These are phyloP conservation scores for Termitomyces heimii DNA, from an alignment of 768 basidiomycete genomes.

Conservation along the genomic window DNA sequence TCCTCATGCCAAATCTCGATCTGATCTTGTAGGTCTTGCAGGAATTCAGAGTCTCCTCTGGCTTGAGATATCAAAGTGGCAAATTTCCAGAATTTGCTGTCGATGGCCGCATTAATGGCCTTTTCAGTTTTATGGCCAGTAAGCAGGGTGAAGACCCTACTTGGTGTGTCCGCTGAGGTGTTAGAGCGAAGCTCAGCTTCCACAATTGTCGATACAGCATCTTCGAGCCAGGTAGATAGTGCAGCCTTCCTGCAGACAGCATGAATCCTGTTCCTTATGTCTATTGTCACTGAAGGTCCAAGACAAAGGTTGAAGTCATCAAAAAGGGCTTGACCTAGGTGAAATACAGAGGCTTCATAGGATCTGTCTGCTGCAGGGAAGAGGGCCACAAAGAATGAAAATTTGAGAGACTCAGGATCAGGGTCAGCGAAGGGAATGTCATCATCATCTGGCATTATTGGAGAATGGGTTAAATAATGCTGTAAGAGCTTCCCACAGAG, in stretches of 20 bases:
- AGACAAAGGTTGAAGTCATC: conserved; percentile 73
- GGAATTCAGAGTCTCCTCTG: conserved; percentile 70
- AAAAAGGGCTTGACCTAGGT: conserved; percentile 85
- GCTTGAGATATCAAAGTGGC: conserved; percentile 88
- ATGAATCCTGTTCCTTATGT: conserved; percentile 55
- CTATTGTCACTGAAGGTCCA: conserved; percentile 44
- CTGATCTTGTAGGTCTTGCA: conserved; percentile 68
- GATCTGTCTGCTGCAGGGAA: conserved; percentile 69
- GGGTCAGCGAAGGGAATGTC: conserved; percentile 68
- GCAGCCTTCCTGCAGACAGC: conserved; percentile 71
- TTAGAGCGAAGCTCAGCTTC: conserved; percentile 56
- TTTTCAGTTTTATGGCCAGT: conserved; percentile 86
- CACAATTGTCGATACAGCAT: conserved; percentile 60
- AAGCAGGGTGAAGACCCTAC: conserved; percentile 67
- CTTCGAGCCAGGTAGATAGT: conserved; percentile 81
- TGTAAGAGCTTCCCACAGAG: conserved; percentile 62
- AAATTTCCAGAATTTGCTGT: conserved; percentile 75
- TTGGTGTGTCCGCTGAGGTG: conserved; percentile 36
- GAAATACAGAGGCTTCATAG: conserved; percentile 76
- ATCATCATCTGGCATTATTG: conserved; percentile 64
- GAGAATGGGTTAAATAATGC: conserved; percentile 70
- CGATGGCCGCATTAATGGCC: conserved; percentile 69
- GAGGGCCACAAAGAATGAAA: conserved; percentile 69
- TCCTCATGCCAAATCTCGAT: conserved; percentile 80
- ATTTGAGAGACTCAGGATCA: conserved; percentile 52